Evolutionary conservation across 306 rosid species (phyloP), one percentile per base, ranked within the genome.

Genomic region (Fragaria nilgerrensis): DNA sequence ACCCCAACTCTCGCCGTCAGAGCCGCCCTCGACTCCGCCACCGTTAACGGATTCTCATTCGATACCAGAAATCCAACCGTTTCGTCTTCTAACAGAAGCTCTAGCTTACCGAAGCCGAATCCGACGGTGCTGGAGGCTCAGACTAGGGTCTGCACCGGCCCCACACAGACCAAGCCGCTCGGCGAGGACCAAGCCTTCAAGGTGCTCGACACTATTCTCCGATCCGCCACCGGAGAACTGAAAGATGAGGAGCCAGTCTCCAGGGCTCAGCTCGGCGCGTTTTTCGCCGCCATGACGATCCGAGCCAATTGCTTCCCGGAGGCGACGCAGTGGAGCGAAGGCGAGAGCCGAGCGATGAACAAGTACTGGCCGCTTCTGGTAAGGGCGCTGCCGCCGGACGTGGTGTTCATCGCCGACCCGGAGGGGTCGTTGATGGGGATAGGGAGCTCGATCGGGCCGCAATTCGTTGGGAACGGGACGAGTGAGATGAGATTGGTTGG

Each of bases 291-390:
- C 16, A 95, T 95, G 98, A 88, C 97, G 3, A 95, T 95, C 75
- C 97, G 98, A 19, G 96, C 96, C 0, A 95, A 95, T 77, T 88
- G 89, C 43, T 95, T 95, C 76, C 97, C 97, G 1, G 97, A 95
- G 77, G 93, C 89, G 20, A 95, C 98, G 15, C 98, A 95, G 55
- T 95, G 98, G 98, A 95, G 98, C 78, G 97, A 92, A 71, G 98
- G 98, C 75, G 98, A 95, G 87, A 89, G 72, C n/a, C 82, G 81
- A 39, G 97, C 98, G 12, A 87, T 95, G 92, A 73, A 87, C 80
- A 84, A 64, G 32, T 90, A 87, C 79, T 95, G 98, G 97, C 98
- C 98, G 7, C 87, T 88, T 45, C 89, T 95, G 44, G 91, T 84
- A 73, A 85, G 93, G 39, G 93, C 72, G 12, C 97, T 95, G 75